Evolutionary conservation across 1,284 basidiomycete genomes (phyloP).

Genomic region (Ganoderma sp.): DNA sequence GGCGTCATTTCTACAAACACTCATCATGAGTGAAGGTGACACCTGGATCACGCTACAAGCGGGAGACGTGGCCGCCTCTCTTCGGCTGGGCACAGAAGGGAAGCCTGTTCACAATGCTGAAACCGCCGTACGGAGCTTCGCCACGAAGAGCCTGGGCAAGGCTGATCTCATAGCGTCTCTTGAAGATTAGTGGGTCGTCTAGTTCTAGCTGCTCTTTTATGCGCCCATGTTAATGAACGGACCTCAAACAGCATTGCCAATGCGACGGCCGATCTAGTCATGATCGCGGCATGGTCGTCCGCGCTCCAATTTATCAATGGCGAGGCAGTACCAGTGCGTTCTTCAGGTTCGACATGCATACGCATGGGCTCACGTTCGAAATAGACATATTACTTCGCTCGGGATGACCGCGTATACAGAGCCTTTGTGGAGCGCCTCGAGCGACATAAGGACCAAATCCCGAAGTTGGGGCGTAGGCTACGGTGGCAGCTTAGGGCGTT

Average conservation of each 20-base stretch:
- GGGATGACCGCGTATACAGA: slow-evolving; percentile 79
- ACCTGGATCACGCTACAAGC: slow-evolving; percentile 74
- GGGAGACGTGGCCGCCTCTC: slow-evolving; percentile 61
- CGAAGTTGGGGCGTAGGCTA: slow-evolving; percentile 56
- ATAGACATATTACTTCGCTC: slow-evolving; percentile 80
- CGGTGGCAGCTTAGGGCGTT: slow-evolving; percentile 76
- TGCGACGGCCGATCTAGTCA: slow-evolving; percentile 75
- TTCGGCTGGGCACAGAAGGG: slow-evolving; percentile 65
- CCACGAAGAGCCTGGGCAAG: slow-evolving; percentile 77
- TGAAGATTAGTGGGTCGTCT: slow-evolving; percentile 77
- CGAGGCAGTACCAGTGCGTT: slow-evolving; percentile 65
- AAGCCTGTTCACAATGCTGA: slow-evolving; percentile 73
- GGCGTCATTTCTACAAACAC: slow-evolving; percentile 81
- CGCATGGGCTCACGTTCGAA: not conserved
- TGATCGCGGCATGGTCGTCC: slow-evolving; percentile 76
- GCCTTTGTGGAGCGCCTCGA: slow-evolving; percentile 69
- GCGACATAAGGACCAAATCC: slow-evolving; percentile 56
- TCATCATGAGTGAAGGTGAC: slow-evolving; percentile 88
- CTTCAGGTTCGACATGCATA: slow-evolving; percentile 9
- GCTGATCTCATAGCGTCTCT: slow-evolving; percentile 76
- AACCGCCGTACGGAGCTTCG: slow-evolving; percentile 72
- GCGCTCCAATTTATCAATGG: slow-evolving; percentile 57
- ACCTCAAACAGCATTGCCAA: slow-evolving; percentile 66
- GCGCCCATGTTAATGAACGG: not conserved
- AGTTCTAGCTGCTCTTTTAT: not conserved